Percentiles rank a stretch among this genome's conserved stretches.
These are phyloP conservation scores for Acmispon strigosus DNA, from an alignment of 306 rosid genomes.

Conservation along the genomic window DNA sequence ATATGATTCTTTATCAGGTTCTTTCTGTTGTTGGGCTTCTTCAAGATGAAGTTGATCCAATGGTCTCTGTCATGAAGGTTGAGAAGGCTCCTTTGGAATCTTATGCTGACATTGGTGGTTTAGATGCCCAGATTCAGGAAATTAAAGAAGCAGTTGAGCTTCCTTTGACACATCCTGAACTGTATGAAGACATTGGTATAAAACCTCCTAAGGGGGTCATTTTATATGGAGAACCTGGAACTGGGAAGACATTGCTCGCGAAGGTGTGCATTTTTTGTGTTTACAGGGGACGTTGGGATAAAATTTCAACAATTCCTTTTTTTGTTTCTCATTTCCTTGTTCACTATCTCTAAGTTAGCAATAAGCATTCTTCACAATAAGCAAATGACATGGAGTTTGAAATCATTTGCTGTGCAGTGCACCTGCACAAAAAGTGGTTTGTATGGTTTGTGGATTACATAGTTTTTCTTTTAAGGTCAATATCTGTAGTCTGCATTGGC, in stretches of 20 bases:
- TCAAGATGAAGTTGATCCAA: constrained; percentile 98
- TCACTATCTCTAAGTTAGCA: background rate
- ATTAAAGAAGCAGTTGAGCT: constrained; percentile 99
- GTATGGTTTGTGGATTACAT: background rate
- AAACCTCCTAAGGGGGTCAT: constrained; percentile 97
- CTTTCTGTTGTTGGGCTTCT: constrained; percentile 98
- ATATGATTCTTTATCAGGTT: constrained; percentile 43
- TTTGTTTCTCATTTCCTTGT: background rate
- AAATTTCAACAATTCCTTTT: background rate
- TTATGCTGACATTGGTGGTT: constrained; percentile 96
- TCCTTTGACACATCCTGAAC: constrained; percentile 93
- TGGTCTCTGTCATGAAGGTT: constrained; percentile 76
- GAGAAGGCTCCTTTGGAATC: constrained; percentile 99
- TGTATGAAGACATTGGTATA: constrained; percentile 96
- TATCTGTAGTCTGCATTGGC: constrained; percentile 1
- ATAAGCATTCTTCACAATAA: background rate
- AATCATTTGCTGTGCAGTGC: background rate
- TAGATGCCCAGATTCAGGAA: constrained; percentile 98
- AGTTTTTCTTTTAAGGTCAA: background rate
- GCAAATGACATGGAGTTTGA: background rate
- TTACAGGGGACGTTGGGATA: background rate
- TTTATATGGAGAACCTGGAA: constrained; percentile 94
- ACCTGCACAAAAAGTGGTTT: background rate
- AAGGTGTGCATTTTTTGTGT: constrained; percentile 44
- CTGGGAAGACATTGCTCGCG: constrained; percentile 97